Evolutionary conservation across 306 rosid genomes (phyloP).

Genomic region (Citrullus colocynthis): DNA sequence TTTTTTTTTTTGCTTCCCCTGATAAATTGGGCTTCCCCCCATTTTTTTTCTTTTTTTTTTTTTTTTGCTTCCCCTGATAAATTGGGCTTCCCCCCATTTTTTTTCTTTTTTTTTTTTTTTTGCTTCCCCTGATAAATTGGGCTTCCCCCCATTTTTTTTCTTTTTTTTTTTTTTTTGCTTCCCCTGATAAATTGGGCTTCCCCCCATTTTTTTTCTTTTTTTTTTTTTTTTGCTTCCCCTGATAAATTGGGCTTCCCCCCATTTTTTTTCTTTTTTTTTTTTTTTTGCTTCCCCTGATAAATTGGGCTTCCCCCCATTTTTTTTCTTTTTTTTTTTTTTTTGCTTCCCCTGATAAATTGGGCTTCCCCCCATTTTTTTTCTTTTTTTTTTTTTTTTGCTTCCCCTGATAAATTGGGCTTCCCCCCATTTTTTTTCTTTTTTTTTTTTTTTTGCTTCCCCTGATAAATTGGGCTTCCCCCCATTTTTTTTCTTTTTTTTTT

Average conservation of each 20-base stretch:
- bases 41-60: too few relatives aligned
- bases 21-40: too few relatives aligned
- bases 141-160: too few relatives aligned
- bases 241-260: constrained; percentile 32
- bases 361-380: constrained; percentile 18
- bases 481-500: not conserved
- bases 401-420: constrained; percentile 32
- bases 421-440: constrained; percentile 8
- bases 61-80: too few relatives aligned
- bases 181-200: constrained; percentile 32
- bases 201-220: constrained; percentile 8
- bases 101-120: not conserved
- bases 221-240: not conserved
- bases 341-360: constrained; percentile 27
- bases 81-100: too few relatives aligned
- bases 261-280: not conserved
- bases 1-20: not conserved
- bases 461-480: constrained; percentile 32
- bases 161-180: not conserved
- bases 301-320: constrained; percentile 26
- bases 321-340: not conserved
- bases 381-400: not conserved
- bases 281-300: constrained; percentile 13
- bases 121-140: too few relatives aligned
- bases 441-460: not conserved